A percentile compares a stretch with the other conserved stretches of the same genome.
These are phyloP conservation scores for Didymella segeticola DNA, from an alignment of 2,329 filamentous ascomycete species.

Conservation along the genomic window DNA sequence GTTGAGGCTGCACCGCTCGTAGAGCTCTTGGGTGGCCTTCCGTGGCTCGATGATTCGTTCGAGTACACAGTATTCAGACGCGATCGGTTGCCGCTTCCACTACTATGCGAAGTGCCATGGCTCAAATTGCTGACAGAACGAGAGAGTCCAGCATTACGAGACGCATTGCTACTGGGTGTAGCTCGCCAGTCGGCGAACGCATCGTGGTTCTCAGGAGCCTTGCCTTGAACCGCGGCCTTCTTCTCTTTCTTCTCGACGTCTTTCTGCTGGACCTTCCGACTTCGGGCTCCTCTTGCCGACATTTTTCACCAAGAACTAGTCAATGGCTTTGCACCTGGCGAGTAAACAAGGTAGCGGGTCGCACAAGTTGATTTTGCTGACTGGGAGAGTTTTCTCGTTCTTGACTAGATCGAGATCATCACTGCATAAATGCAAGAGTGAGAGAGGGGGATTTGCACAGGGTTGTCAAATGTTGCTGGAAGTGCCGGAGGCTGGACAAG, in stretches of 20 bases:
- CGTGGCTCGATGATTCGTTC: conserved; percentile 28
- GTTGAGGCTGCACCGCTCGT: conserved; percentile 31
- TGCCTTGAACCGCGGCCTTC: conserved; percentile 42
- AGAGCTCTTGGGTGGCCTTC: conserved; percentile 30
- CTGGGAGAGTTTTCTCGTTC: neutral
- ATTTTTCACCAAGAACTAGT: conserved; percentile 24
- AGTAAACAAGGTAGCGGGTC: neutral
- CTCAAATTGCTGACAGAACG: conserved; percentile 32
- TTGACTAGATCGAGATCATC: neutral
- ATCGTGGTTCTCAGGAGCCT: conserved; percentile 37
- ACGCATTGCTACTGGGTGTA: conserved; percentile 29
- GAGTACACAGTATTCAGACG: conserved; percentile 33
- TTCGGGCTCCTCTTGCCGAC: conserved; percentile 50
- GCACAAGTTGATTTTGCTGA: neutral
- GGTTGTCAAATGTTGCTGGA: neutral
- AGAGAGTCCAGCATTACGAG: conserved; percentile 27
- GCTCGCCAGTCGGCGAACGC: conserved; percentile 39
- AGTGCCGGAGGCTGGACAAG: neutral
- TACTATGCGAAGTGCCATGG: conserved; percentile 38
- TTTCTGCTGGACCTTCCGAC: conserved; percentile 50
- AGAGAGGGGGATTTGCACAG: neutral
- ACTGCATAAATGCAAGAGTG: neutral
- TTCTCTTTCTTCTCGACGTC: conserved; percentile 51
- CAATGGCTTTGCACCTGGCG: neutral
- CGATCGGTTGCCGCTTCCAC: conserved; percentile 29